Evolutionary conservation across 2,329 filamentous ascomycete genomes (phyloP).

Genomic region (Lasiodiplodia hormozganensis): DNA sequence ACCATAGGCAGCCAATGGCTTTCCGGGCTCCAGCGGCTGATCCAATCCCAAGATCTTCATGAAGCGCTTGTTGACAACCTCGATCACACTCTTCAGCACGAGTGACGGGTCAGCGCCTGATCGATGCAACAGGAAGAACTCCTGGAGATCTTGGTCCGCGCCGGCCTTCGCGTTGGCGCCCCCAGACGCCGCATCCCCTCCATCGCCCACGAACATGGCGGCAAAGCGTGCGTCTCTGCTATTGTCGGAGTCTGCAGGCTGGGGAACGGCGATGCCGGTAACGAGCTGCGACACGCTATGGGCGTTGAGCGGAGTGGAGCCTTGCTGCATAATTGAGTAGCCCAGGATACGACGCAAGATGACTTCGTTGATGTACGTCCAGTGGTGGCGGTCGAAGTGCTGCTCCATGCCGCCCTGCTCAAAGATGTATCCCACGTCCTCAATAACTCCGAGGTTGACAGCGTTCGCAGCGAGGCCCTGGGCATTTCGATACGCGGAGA

Average conservation of each 20-base stretch:
- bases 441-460: slow-evolving; percentile 44
- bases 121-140: slow-evolving; percentile 20
- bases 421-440: slow-evolving; percentile 35
- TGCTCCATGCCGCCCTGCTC: slow-evolving; percentile 11
- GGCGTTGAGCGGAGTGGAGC: not conserved
- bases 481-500: slow-evolving; percentile 33
- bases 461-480: slow-evolving; percentile 50
- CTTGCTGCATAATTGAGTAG: slow-evolving; percentile 32
- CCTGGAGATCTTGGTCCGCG: not conserved
- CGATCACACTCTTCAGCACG: slow-evolving; percentile 18
- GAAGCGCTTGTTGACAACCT: slow-evolving; percentile 29
- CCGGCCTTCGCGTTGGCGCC: not conserved
- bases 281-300: not conserved
- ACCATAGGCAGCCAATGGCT: slow-evolving; percentile 37
- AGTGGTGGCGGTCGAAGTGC: slow-evolving; percentile 28
- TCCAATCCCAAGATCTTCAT: slow-evolving; percentile 20
- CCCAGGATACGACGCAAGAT: slow-evolving; percentile 31
- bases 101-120: not conserved
- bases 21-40: slow-evolving; percentile 30
- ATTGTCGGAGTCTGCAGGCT: not conserved
- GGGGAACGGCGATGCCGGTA: slow-evolving; percentile 16
- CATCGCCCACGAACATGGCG: not conserved
- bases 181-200: not conserved
- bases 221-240: slow-evolving; percentile 10
- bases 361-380: slow-evolving; percentile 32